Percentiles rank a stretch among this genome's conserved stretches.
These are phyloP conservation scores for Symmetrospora coprosmae DNA, from an alignment of 768 basidiomycete species.

Conservation along the genomic window DNA sequence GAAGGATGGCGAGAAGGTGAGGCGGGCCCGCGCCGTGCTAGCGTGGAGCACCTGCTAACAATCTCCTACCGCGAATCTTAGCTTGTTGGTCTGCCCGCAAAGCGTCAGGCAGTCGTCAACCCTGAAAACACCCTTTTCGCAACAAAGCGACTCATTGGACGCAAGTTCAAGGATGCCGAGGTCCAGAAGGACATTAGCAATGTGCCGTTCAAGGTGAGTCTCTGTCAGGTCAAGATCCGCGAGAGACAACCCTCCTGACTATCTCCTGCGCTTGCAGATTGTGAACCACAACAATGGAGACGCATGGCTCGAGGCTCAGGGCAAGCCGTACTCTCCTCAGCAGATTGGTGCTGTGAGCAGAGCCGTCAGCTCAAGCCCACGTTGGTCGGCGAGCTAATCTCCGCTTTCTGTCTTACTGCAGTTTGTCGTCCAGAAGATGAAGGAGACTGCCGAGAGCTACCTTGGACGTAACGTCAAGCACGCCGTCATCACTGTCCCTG, in stretches of 20 bases:
- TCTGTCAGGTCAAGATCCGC: background rate
- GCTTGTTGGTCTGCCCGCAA: constrained; percentile 76
- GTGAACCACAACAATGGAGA: constrained; percentile 45
- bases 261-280: constrained; percentile 41
- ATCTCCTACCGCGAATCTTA: constrained; percentile 42
- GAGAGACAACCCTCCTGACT: background rate
- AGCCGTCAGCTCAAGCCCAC: background rate
- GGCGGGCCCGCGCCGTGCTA: background rate
- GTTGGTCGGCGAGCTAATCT: background rate
- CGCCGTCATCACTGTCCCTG: constrained; percentile 89
- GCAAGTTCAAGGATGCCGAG: constrained; percentile 81
- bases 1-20: constrained; percentile 77
- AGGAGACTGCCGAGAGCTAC: constrained; percentile 84
- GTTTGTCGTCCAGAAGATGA: constrained; percentile 59
- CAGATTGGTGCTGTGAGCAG: constrained; percentile 40
- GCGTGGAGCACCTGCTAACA: background rate
- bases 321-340: constrained; percentile 54
- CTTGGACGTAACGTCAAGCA: constrained; percentile 87
- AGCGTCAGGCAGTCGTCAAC: constrained; percentile 95
- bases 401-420: background rate
- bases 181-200: constrained; percentile 71
- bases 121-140: constrained; percentile 48
- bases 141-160: constrained; percentile 75
- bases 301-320: constrained; percentile 62
- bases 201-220: constrained; percentile 37